Base-by-base conservation (phyloP, 352 stramenopile genomes). In the Ochromonadaceae sp. region DNA sequence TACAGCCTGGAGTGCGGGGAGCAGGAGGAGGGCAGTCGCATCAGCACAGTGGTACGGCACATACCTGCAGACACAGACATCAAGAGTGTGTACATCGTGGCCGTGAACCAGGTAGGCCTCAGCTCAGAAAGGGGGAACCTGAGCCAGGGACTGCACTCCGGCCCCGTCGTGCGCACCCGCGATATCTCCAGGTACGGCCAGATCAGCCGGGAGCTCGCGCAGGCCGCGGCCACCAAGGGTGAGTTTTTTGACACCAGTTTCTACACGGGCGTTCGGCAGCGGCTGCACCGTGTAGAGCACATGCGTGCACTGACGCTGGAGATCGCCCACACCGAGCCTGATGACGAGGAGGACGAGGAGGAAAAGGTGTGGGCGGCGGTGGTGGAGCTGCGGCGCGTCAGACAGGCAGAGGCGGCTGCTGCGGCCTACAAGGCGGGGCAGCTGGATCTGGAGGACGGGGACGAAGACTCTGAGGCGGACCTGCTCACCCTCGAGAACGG, bases 251-350 rank as follows among this genome's bases (percentile, higher is more conserved):
- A 63, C 26, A 52, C 55, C 15, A 7, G 4, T 2, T 63, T 63
- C 52, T 63, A 42, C 35, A 50, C 55, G 32, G 53, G 53, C 34
- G 26, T 63, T 12, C 36, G 40, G 22, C 55, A 63, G 52, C 7
- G 38, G 17, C 41, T 50, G 5, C 22, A 38, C 12, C 34, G 38
- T 47, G 22, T 32, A 20, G 35, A 63, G 5, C 38, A 63, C 22
- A 50, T 63, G 35, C 7, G 22, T 12, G 36, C 34, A 35, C 38
- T 63, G 2, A 10, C 39, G 28, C 26, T 12, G 2, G 55, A 63
- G 15, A 25, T 63, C 17, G 5, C 9, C 22, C 7, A 42, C 7
- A 30, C 20, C 3, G 3, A 5, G 9, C 2, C 22, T 10, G 25
- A 14, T 17, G 2, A 39, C 22, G 20, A 40, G 34, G 55, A 63